Evolutionary conservation across 2,329 filamentous ascomycete species (phyloP).

Genomic region (Lizonia empirigonia): DNA sequence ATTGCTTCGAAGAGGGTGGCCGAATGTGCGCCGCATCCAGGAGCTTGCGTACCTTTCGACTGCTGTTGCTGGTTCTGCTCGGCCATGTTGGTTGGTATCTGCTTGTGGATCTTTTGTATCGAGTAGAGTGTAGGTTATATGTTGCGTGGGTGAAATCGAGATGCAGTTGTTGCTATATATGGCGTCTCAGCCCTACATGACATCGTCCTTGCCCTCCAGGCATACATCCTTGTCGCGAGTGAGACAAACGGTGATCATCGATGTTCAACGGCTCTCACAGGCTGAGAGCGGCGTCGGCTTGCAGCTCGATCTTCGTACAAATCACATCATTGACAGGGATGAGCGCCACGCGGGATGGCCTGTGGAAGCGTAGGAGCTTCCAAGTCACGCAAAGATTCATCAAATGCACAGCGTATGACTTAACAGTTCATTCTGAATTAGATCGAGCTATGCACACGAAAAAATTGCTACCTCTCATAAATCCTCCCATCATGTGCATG

Average conservation of each 20-base stretch:
- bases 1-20: not conserved
- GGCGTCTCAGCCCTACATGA: not conserved
- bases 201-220: constrained; percentile 6
- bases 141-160: no score
- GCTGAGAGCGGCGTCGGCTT: not conserved
- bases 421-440: constrained; percentile 34
- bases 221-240: constrained; percentile 8
- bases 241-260: constrained; percentile 5
- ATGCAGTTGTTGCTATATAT: not conserved
- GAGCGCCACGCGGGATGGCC: not conserved
- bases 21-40: no score
- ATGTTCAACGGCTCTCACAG: constrained; percentile 8
- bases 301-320: constrained; percentile 6
- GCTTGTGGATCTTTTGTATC: no score
- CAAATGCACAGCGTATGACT: constrained; percentile 8
- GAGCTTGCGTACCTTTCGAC: constrained; percentile 30
- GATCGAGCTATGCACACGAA: constrained; percentile 41
- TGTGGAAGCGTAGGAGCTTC: not conserved
- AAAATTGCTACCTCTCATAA: constrained; percentile 27
- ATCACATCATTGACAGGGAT: constrained; percentile 25
- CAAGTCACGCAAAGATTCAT: not conserved
- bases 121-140: no score
- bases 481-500: constrained; percentile 25
- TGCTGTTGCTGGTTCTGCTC: constrained; percentile 35
- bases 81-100: constrained; percentile 25